These are phyloP conservation scores for Cystobasidium tubakii DNA, from an alignment of 768 basidiomycete species.

Conservation along the genomic window DNA sequence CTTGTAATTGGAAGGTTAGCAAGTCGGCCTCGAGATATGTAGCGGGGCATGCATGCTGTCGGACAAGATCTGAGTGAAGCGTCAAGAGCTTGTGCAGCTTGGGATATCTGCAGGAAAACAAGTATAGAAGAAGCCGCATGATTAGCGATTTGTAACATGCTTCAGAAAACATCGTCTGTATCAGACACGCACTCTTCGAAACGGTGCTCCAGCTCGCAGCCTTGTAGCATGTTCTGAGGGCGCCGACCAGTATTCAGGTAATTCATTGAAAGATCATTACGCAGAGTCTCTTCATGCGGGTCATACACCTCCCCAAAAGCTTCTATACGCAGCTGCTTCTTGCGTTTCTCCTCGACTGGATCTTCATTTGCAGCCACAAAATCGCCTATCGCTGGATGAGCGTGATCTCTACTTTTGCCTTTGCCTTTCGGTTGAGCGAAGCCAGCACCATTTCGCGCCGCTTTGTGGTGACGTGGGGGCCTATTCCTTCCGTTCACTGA, in stretches of 20 bases:
- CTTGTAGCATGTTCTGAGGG: slow-evolving; percentile 88
- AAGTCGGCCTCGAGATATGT: slow-evolving; percentile 59
- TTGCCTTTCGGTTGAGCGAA: slow-evolving; percentile 3
- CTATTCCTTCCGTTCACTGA: not conserved
- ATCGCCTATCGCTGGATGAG: not conserved
- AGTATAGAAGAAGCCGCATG: not conserved
- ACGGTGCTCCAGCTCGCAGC: slow-evolving; percentile 75
- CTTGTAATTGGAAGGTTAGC: slow-evolving; percentile 50
- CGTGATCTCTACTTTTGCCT: not conserved
- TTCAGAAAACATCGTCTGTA: not conserved
- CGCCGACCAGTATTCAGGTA: slow-evolving; percentile 88
- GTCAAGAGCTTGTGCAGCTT: slow-evolving; percentile 78
- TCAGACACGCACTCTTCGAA: slow-evolving; percentile 85
- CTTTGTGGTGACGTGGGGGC: not conserved
- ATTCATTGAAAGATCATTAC: slow-evolving; percentile 86
- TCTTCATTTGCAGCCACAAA: not conserved
- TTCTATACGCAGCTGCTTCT: not conserved
- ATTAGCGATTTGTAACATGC: not conserved
- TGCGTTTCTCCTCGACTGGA: not conserved
- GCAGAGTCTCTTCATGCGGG: slow-evolving; percentile 73
- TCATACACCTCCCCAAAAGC: slow-evolving; percentile 33
- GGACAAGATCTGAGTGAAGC: slow-evolving; percentile 74
- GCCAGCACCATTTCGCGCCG: not conserved
- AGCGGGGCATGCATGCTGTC: slow-evolving; percentile 64
- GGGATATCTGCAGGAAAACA: slow-evolving; percentile 65